phyloP scores from a whole-genome alignment of 2,329 filamentous ascomycete species.

The Colletotrichum gigasporum region DNA sequence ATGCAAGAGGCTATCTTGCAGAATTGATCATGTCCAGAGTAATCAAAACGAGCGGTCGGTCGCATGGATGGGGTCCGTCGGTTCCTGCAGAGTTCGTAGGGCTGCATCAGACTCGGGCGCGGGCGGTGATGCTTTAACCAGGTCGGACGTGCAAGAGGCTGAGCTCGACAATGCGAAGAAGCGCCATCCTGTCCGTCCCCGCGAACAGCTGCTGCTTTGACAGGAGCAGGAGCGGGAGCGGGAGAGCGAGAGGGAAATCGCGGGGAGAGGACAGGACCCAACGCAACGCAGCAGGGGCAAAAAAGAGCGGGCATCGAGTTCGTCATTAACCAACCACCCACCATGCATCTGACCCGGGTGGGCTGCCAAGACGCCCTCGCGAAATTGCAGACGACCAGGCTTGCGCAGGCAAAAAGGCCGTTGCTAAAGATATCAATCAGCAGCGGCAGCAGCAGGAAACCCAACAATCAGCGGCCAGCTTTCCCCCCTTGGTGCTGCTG shows the following conservation, averaged over 20 bases:
- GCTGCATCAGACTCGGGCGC: neutral
- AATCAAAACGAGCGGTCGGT: conserved; percentile 1
- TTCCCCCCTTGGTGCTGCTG: conserved; percentile 3
- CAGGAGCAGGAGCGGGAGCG: neutral
- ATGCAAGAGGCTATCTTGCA: neutral
- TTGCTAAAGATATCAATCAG: conserved; percentile 23
- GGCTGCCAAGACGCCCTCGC: conserved; percentile 20
- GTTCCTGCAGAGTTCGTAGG: neutral
- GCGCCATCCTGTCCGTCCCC: conserved; percentile 5
- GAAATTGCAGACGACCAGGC: too few species aligned
- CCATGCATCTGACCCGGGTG: conserved; percentile 13
- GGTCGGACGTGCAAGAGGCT: neutral
- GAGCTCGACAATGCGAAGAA: neutral
- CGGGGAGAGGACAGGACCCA: neutral
- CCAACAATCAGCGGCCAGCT: neutral
- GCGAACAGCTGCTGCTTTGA: conserved; percentile 1
- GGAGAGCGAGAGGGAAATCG: neutral
- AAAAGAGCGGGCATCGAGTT: conserved; percentile 23
- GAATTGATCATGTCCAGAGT: neutral
- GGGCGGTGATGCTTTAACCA: neutral
- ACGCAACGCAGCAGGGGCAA: neutral
- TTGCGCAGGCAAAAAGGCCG: too few species aligned
- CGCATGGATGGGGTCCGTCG: conserved; percentile 1
- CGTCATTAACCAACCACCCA: conserved; percentile 27
- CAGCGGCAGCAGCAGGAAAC: neutral